Conservation (phyloP, 2,329 filamentous ascomycete genomes). For the Diaporthe destruens region DNA sequence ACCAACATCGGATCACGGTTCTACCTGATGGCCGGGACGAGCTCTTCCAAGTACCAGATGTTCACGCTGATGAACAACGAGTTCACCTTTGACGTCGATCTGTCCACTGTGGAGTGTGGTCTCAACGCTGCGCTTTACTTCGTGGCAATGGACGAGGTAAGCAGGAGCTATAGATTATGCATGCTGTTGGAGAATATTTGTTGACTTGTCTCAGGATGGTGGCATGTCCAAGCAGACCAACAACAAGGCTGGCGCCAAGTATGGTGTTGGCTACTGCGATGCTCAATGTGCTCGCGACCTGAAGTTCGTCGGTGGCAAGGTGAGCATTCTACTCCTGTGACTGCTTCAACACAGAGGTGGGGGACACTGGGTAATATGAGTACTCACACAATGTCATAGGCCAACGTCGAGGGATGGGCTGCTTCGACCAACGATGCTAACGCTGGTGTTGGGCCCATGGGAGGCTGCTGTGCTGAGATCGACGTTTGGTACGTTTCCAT, state of each 20-base stretch:
- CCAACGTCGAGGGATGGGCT: slow-evolving; percentile 58
- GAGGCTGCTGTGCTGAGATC: slow-evolving; percentile 67
- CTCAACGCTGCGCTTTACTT: slow-evolving; percentile 76
- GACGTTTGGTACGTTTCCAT: slow-evolving; percentile 58
- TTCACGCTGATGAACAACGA: slow-evolving; percentile 44
- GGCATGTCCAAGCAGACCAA: slow-evolving; percentile 57
- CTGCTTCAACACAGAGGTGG: background rate
- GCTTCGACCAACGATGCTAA: slow-evolving; percentile 62
- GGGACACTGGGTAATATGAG: slow-evolving; percentile 44
- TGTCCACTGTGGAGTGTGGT: slow-evolving; percentile 60
- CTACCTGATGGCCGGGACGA: slow-evolving; percentile 66
- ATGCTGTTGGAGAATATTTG: no score
- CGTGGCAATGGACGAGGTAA: slow-evolving; percentile 58
- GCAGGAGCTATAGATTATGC: slow-evolving; percentile 46
- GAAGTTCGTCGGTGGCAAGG: slow-evolving; percentile 63
- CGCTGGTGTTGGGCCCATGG: slow-evolving; percentile 58
- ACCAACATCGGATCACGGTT: slow-evolving; percentile 58
- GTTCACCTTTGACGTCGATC: slow-evolving; percentile 31
- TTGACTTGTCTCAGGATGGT: slow-evolving; percentile 51
- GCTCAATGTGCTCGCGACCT: slow-evolving; percentile 60
- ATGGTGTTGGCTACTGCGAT: slow-evolving; percentile 68
- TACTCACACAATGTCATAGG: slow-evolving; percentile 47
- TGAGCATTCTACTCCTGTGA: background rate
- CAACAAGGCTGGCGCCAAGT: slow-evolving; percentile 63
- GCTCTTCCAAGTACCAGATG: slow-evolving; percentile 62